Evolutionary conservation across 2,329 filamentous ascomycete genomes (phyloP), one percentile per base, ranked within the genome.

Genomic region (Aurifilum marmelostoma): DNA sequence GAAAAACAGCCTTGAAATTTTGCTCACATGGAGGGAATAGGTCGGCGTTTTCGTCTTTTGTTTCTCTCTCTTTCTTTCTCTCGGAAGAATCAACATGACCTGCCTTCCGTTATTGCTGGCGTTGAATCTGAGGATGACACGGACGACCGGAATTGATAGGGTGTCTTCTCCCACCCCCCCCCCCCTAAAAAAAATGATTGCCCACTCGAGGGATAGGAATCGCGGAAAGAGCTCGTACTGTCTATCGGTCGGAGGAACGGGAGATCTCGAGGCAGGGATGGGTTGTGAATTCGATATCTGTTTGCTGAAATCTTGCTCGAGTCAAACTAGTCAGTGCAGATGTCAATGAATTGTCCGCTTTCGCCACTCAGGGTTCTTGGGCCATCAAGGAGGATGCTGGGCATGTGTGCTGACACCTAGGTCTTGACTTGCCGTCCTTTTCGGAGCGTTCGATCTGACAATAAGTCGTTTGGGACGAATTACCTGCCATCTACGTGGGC

Each of bases 281-380:
- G 37, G 37, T 24, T 37, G 43, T 52, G 43, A 63, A 37, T 59
- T 59, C 50, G 43, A 52, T 39, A 29, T 34, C 16, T 34, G 61
- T 47, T 21, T 52, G 32, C 27, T 34, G 43, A 29, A 12, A 37
- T 29, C 21, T 54, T 43, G 47, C 41, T 67, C 56, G 41, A 65
- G 65, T 66, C 67, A n/a, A 60, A 67, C 66, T 34, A 56, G 50
- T 70, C 60, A 70, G 62, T 68, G 62, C 66, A 60, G n/a, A 61
- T 64, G 61, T 58, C 9, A 59, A 37, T 59, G 56, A 34, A 2
- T 37, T 59, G 29, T 24, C 56, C 56, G 37, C 18, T 59, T 18
- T 12, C 37, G 2, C 37, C 34, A 34, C 34, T 34, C 34, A 34
- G n/a, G n/a, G n/a, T n/a, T n/a, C n/a, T n/a, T n/a, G n/a, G n/a